Evolutionary conservation across 1,139 yeast species (phyloP).

Genomic region (Wickerhamomyces sp.): DNA sequence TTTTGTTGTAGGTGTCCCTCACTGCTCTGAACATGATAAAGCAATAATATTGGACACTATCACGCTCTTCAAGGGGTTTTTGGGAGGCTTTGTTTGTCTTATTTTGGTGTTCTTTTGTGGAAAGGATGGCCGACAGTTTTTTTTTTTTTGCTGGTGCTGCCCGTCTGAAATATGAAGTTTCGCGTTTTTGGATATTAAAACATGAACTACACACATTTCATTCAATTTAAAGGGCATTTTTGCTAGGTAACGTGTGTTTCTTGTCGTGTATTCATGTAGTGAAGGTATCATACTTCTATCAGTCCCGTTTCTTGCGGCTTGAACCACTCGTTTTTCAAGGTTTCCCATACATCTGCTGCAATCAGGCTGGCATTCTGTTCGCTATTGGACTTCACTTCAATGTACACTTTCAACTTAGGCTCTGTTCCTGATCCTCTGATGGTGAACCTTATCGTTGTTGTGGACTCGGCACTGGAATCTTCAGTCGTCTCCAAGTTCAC

Average conservation of each 20-base stretch:
- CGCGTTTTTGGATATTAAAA: not conserved
- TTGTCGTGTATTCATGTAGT: not conserved
- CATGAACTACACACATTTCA: not conserved
- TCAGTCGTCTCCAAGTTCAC: conserved; percentile 29
- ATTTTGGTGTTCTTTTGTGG: not conserved
- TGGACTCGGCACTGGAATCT: conserved; percentile 5
- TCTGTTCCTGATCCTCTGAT: conserved; percentile 96
- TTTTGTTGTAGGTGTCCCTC: conserved; percentile 34
- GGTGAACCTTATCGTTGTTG: conserved; percentile 61
- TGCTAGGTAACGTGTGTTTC: too few relatives aligned
- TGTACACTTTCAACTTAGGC: conserved; percentile 87
- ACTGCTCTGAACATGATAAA: conserved; percentile 13
- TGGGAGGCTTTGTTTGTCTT: not conserved
- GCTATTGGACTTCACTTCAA: conserved; percentile 60
- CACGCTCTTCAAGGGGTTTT: not conserved
- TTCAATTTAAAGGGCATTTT: too few relatives aligned
- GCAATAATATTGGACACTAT: not conserved
- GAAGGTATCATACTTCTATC: conserved; percentile 7
- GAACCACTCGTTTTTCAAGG: conserved; percentile 55
- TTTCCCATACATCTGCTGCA: conserved; percentile 68
- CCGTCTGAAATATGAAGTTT: not conserved
- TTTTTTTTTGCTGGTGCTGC: not conserved
- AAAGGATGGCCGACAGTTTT: not conserved
- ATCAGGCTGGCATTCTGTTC: conserved; percentile 43
- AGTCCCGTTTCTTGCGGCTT: conserved; percentile 40